Conservation (phyloP, 2,329 filamentous ascomycete species). For the Cladophialophora psammophila region DNA sequence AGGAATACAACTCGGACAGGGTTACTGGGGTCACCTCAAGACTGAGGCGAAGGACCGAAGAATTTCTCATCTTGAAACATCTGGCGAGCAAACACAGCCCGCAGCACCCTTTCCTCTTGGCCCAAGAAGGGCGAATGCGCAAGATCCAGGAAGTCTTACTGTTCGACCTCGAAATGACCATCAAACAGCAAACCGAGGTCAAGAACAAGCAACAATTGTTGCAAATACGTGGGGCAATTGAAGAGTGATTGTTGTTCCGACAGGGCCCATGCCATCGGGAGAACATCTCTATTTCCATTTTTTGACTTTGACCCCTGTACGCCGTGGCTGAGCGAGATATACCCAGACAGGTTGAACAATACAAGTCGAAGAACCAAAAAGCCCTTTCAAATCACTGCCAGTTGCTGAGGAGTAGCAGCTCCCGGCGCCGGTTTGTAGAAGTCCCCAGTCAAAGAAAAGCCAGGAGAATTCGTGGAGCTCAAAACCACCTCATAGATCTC, state of each 20-base stretch:
- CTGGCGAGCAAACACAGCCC: slow-evolving; percentile 60
- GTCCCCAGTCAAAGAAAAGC: slow-evolving; percentile 83
- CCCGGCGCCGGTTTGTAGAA: slow-evolving; percentile 53
- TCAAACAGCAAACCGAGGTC: slow-evolving; percentile 61
- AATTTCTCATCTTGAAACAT: slow-evolving; percentile 64
- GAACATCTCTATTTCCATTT: neutral
- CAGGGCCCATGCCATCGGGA: neutral
- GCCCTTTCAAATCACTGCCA: slow-evolving; percentile 26
- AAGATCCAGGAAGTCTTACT: slow-evolving; percentile 68
- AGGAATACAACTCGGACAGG: slow-evolving; percentile 46
- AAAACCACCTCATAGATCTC: slow-evolving; percentile 77
- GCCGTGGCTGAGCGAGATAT: slow-evolving; percentile 34
- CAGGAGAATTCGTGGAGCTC: slow-evolving; percentile 85
- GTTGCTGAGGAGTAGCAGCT: slow-evolving; percentile 26
- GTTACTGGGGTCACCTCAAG: slow-evolving; percentile 41
- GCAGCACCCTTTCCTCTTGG: slow-evolving; percentile 68
- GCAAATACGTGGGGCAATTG: slow-evolving; percentile 29
- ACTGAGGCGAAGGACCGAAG: slow-evolving; percentile 60
- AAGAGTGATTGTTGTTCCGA: slow-evolving; percentile 22
- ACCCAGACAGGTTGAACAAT: slow-evolving; percentile 42
- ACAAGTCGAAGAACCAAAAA: neutral
- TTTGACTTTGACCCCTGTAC: slow-evolving; percentile 6
- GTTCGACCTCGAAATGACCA: slow-evolving; percentile 68
- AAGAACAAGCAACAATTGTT: slow-evolving; percentile 43
- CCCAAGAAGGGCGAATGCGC: slow-evolving; percentile 63